Base-by-base conservation (phyloP, 2,329 filamentous ascomycete species). In the Fusarium devonianum region DNA sequence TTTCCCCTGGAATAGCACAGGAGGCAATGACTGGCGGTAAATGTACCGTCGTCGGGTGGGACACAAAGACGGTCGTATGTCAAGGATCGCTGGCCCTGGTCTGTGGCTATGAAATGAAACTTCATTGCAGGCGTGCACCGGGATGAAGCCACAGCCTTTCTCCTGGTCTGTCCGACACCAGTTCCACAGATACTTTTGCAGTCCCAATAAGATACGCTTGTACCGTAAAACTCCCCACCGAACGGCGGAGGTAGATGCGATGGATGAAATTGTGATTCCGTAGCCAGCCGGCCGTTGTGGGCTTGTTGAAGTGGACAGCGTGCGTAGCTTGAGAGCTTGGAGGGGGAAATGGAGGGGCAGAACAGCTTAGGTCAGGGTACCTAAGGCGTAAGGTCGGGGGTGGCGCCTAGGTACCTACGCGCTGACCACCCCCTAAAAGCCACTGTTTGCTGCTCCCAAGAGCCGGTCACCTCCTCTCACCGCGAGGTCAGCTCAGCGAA, bases 361-460 rank as follows among this genome's bases (percentile, higher is more conserved):
- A 36, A 41, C 32, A 49, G 51, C 49, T 63, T 56, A 12, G 35
- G 43, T 13, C 29, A 39, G 19, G 38, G 19, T 33, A 39, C 19
- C 40, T 13, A 22, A 13, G 21, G 21, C 6, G 8, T 38, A 18
- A 36, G 29, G 49, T 46, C 46, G 60, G 58, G 51, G 48, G 60
- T 58, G 49, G 56, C 53, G 56, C 47, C 48, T 35, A 53, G 49
- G 56, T 49, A 54, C 47, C 48, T 35, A 53, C 43, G 19, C 47
- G 58, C 60, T 63, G 58, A 63, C 60, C 55, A 63, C 55, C 55
- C 51, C 51, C 47, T 53, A 53, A 56, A 56, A 37, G 41, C 13
- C 30, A 17, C 17, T 34, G 16, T 19, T 13, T 29, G 11, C 26
- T 29, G 26, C 26, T 29, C 25, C 34, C 42, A 18, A 56, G 30